Conservation (phyloP, 495 filamentous ascomycete species). For the Tetracladium marchalianum region DNA sequence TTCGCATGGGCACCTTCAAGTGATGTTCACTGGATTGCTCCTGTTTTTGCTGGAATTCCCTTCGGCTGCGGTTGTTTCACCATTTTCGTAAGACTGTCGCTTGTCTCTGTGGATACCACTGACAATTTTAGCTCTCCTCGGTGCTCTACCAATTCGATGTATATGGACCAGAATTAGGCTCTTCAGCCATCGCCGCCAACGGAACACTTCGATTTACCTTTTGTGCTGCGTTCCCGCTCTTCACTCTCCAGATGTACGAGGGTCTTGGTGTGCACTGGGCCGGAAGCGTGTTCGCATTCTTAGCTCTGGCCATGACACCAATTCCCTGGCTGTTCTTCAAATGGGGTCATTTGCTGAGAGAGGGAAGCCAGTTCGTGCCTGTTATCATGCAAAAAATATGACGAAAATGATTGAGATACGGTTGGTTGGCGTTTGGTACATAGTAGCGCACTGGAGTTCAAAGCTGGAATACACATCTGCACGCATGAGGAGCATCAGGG, state of each 20-base stretch:
- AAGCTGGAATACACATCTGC: too few species aligned
- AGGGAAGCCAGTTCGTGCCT: slow-evolving; percentile 51
- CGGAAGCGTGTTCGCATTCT: slow-evolving; percentile 63
- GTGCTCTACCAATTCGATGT: slow-evolving; percentile 14
- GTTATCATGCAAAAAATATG: background rate
- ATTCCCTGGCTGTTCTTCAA: slow-evolving; percentile 76
- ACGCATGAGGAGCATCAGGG: too few species aligned
- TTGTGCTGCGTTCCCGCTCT: slow-evolving; percentile 78
- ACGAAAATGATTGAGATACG: background rate
- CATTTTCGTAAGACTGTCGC: slow-evolving; percentile 9
- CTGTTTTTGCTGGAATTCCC: slow-evolving; percentile 13
- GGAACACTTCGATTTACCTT: slow-evolving; percentile 56
- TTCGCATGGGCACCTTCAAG: slow-evolving; percentile 7
- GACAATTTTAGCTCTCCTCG: slow-evolving; percentile 5
- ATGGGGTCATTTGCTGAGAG: slow-evolving; percentile 57
- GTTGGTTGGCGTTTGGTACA: background rate
- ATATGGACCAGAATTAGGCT: slow-evolving; percentile 36
- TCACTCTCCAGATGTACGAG: slow-evolving; percentile 67
- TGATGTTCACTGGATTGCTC: slow-evolving; percentile 13
- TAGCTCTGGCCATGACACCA: slow-evolving; percentile 63
- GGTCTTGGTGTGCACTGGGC: slow-evolving; percentile 77
- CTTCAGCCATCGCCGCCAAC: slow-evolving; percentile 71
- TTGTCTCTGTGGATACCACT: background rate
- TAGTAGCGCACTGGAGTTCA: too few species aligned
- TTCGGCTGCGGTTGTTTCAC: slow-evolving; percentile 15